phyloP scores from a whole-genome alignment of 1,284 basidiomycete species.

The Earliella scabrosa region DNA sequence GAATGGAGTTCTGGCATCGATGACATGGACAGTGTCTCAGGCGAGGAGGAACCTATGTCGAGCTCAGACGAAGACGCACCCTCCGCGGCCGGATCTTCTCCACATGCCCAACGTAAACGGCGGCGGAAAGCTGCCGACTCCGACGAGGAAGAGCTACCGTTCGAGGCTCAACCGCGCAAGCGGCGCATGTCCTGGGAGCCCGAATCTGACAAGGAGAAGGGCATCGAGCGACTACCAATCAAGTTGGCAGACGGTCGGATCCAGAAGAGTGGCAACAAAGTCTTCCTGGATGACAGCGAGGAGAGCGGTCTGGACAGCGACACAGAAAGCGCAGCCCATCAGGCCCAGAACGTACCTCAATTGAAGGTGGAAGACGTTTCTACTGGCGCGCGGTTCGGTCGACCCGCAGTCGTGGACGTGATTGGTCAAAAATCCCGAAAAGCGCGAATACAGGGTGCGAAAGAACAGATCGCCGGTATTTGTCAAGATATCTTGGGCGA shows the following conservation, averaged over 20 bases:
- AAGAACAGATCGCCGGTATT: constrained; percentile 87
- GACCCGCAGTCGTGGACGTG: constrained; percentile 80
- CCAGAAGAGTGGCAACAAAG: constrained; percentile 49
- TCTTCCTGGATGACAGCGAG: constrained; percentile 38
- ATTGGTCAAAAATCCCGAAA: constrained; percentile 71
- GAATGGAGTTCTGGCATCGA: constrained; percentile 55
- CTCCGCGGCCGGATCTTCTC: constrained; percentile 24
- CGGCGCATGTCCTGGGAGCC: constrained; percentile 48
- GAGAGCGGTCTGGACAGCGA: constrained; percentile 48
- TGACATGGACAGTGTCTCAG: constrained; percentile 37
- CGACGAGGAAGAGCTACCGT: constrained; percentile 69
- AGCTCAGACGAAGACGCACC: constrained; percentile 14
- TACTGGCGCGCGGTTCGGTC: constrained; percentile 81
- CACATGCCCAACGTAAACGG: constrained; percentile 12
- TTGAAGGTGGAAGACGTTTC: constrained; percentile 65
- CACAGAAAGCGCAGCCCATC: constrained; percentile 42
- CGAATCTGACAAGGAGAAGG: constrained; percentile 48
- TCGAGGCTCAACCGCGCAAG: constrained; percentile 65
- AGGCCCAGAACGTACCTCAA: constrained; percentile 27
- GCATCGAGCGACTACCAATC: constrained; percentile 80
- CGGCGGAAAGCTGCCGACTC: constrained; percentile 44
- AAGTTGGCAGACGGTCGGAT: constrained; percentile 83
- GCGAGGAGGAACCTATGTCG: constrained; percentile 33
- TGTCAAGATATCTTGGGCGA: constrained; percentile 91
- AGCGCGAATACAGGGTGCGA: constrained; percentile 75